Base-by-base conservation (phyloP, 169 alveolate genomes). In the Blepharisma undulans region DNA sequence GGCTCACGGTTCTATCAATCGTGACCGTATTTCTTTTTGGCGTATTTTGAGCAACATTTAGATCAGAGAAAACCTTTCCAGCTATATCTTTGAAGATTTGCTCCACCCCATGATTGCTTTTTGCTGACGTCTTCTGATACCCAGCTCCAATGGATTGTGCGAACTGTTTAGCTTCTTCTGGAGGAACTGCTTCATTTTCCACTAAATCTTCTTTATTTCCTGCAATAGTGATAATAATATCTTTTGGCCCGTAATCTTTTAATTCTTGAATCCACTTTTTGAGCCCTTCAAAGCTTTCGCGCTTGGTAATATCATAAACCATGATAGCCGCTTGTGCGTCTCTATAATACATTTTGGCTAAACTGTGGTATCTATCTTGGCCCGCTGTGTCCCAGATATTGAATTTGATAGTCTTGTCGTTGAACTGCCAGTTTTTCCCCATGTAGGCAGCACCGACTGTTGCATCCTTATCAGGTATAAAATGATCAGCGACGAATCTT, bases 371-470 rank as follows among this genome's bases (percentile, higher is more conserved):
- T 79, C 89, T 89, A 72, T 96, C 98, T 88, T 96, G 95, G 10
- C 98, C 98, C 21, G 97, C 97, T 21, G 98, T 96, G 80, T 96
- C 98, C 97, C 98, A 96, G 19, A 96, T 88, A 78, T 96, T 92
- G 77, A 96, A 30, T 91, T 78, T 60, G 12, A 79, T 74, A 21
- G 76, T 76, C 29, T 80, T 81, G 66, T 90, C 91, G 19, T 82
- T 89, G 19, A 92, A 66, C 5, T 72, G 27, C 25, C 93, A 29
- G 25, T 0, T 90, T 93, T 87, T 92, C 89, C 59, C 94, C 85
- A 92, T 88, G 82, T 94, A 96, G 33, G 91, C 92, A 25, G 96
- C 98, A 1, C 97, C 98, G 19, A 94, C 91, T 34, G 98, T 96
- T n/a, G 96, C 90, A 61, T 94, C 93, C 74, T 81, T 60, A 27